These are phyloP conservation scores for Pochonia chlamydosporia DNA, from an alignment of 2,329 filamentous ascomycete genomes.

Conservation along the genomic window DNA sequence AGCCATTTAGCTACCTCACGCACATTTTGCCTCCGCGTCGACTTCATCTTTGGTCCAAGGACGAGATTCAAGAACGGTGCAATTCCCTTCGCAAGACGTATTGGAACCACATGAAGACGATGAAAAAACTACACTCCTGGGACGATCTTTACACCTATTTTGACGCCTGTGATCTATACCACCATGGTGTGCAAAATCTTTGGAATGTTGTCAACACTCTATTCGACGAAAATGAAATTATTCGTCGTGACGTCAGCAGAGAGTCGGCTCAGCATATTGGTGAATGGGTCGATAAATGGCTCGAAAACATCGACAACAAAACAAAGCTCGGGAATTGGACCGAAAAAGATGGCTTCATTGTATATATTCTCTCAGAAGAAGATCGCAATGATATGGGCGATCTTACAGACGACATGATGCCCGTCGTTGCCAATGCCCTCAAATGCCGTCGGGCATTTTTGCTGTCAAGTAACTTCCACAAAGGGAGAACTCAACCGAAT, in stretches of 20 bases:
- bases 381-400: slow-evolving; percentile 24
- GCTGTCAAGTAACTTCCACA: slow-evolving; percentile 12
- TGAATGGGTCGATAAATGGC: slow-evolving; percentile 32
- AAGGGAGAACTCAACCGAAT: slow-evolving; percentile 3
- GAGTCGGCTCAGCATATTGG: slow-evolving; percentile 22
- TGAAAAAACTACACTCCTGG: slow-evolving; percentile 26
- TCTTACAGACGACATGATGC: slow-evolving; percentile 22
- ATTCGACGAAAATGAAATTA: slow-evolving; percentile 32
- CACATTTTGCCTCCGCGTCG: slow-evolving; percentile 22
- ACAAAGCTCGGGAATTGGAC: slow-evolving; percentile 25
- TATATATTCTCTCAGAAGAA: slow-evolving; percentile 18
- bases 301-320: slow-evolving; percentile 21
- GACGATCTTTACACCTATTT: slow-evolving; percentile 42
- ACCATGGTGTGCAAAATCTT: slow-evolving; percentile 41
- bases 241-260: slow-evolving; percentile 20
- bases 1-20: slow-evolving; percentile 21
- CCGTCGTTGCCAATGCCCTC: slow-evolving; percentile 26
- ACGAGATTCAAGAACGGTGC: slow-evolving; percentile 31
- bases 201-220: slow-evolving; percentile 39
- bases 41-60: slow-evolving; percentile 31
- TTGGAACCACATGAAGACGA: slow-evolving; percentile 28
- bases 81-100: slow-evolving; percentile 32
- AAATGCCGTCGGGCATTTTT: slow-evolving; percentile 23
- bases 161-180: slow-evolving; percentile 41
- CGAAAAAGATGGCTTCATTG: slow-evolving; percentile 13